phyloP scores from a whole-genome alignment of 331 rosid genomes.

The Telfairia occidentalis region DNA sequence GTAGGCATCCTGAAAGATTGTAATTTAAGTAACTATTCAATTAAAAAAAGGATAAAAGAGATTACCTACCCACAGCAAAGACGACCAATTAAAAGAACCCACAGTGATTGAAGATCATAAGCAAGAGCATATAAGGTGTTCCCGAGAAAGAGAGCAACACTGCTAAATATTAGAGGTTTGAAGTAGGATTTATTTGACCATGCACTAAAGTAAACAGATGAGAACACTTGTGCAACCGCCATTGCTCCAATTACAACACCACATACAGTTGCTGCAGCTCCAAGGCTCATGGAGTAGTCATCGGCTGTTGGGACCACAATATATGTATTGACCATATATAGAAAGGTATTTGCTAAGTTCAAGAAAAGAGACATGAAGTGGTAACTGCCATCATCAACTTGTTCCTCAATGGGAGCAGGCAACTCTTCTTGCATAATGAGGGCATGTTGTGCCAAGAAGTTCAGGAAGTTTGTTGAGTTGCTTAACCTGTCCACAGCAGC shows the following conservation, averaged over 20 bases:
- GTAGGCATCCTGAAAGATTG: neutral
- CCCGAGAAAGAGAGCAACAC: conserved; percentile 64
- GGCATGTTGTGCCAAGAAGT: conserved; percentile 87
- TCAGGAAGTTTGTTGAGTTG: conserved; percentile 79
- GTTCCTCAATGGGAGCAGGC: conserved; percentile 55
- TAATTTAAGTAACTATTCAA: neutral
- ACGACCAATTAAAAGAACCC: conserved; percentile 84
- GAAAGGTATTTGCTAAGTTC: conserved; percentile 81
- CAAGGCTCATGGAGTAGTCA: conserved; percentile 83
- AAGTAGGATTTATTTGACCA: conserved; percentile 95
- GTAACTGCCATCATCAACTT: conserved; percentile 48
- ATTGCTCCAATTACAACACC: conserved; percentile 89
- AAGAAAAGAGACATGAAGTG: conserved; percentile 73
- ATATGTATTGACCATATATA: conserved; percentile 94
- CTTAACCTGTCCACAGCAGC: conserved; percentile 83
- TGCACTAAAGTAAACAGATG: conserved; percentile 92
- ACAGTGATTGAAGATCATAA: conserved; percentile 58
- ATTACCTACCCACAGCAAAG: conserved; percentile 81
- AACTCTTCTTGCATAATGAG: conserved; percentile 85
- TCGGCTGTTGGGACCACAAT: conserved; percentile 95
- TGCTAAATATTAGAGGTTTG: conserved; percentile 89
- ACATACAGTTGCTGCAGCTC: conserved; percentile 94
- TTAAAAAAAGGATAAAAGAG: conserved; percentile 3
- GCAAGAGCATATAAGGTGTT: conserved; percentile 76
- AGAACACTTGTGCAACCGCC: conserved; percentile 97